phyloP scores from a whole-genome alignment of 2,329 filamentous ascomycete genomes.

The Aureobasidium zeae region DNA sequence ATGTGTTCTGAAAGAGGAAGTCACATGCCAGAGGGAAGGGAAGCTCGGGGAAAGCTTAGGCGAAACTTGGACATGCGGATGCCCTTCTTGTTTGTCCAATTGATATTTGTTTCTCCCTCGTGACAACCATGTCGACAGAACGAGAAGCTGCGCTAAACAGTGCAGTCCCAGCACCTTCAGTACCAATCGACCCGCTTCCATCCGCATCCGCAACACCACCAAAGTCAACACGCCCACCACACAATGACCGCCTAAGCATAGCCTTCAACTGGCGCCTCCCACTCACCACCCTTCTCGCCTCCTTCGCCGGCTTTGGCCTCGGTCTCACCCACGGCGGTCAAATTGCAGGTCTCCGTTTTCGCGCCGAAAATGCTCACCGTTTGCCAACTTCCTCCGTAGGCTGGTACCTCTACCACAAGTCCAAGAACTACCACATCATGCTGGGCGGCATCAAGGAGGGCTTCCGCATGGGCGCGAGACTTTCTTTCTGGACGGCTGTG shows the following conservation, averaged over 20 bases:
- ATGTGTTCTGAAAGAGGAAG: neutral
- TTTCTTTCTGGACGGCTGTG: slow-evolving; percentile 62
- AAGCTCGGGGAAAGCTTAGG: neutral
- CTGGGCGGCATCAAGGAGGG: slow-evolving; percentile 72
- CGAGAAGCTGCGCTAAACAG: slow-evolving; percentile 1
- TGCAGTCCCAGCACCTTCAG: slow-evolving; percentile 1
- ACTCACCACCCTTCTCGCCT: slow-evolving; percentile 22
- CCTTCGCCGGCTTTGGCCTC: slow-evolving; percentile 24
- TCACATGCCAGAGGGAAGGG: neutral
- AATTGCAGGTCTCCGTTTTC: slow-evolving; percentile 58
- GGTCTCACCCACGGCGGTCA: slow-evolving; percentile 27
- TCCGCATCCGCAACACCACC: neutral
- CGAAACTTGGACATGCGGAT: too few relatives aligned
- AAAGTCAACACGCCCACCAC: neutral
- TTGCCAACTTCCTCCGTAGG: slow-evolving; percentile 72
- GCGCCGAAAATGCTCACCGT: slow-evolving; percentile 92
- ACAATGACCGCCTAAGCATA: slow-evolving; percentile 26
- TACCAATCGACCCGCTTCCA: neutral
- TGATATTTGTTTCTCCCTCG: too few relatives aligned
- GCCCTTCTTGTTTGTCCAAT: too few relatives aligned
- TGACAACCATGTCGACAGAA: slow-evolving; percentile 3
- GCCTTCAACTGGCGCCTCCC: slow-evolving; percentile 27
- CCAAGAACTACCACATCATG: slow-evolving; percentile 84
- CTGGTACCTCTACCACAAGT: slow-evolving; percentile 99
- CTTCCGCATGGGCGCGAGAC: slow-evolving; percentile 59